Conservation (phyloP, 768 basidiomycete species). For the Solioccasus polychromus region DNA sequence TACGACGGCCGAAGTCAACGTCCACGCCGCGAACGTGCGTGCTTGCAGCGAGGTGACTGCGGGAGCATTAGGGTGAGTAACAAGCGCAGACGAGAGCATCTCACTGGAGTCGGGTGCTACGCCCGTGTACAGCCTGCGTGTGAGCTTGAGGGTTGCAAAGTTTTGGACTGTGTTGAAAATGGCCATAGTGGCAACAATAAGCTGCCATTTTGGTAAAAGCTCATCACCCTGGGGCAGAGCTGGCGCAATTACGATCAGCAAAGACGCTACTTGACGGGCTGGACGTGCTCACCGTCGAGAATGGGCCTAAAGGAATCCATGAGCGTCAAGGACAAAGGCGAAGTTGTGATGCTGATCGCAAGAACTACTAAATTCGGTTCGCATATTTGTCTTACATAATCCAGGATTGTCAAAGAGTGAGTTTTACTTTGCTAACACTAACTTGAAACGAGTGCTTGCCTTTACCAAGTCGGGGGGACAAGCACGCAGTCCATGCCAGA, state of each 20-base stretch:
- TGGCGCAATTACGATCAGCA: conserved; percentile 23
- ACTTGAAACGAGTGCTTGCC: conserved; percentile 7
- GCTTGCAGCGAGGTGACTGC: conserved; percentile 85
- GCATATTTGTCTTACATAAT: conserved; percentile 25
- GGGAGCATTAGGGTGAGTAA: background rate
- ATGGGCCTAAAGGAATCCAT: conserved; percentile 17
- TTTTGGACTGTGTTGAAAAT: conserved; percentile 87
- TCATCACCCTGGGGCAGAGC: conserved; percentile 68
- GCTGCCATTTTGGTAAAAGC: conserved; percentile 84
- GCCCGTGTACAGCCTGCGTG: conserved; percentile 68
- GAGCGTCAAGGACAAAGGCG: too few relatives aligned
- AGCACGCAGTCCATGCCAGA: conserved; percentile 31
- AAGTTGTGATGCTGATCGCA: conserved; percentile 18
- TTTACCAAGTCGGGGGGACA: conserved; percentile 20
- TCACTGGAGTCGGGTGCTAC: conserved; percentile 40
- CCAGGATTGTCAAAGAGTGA: conserved; percentile 7
- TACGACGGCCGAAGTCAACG: conserved; percentile 78
- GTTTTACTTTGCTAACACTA: conserved; percentile 20
- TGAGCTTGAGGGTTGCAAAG: conserved; percentile 72
- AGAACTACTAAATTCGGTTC: conserved; percentile 1
- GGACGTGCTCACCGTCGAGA: conserved; percentile 19
- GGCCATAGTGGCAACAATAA: conserved; percentile 73
- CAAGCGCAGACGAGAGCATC: background rate
- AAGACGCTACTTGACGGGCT: background rate
- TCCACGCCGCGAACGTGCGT: conserved; percentile 91